A percentile compares a stretch with the other conserved stretches of the same genome.
phyloP scores from a whole-genome alignment of 257 asterid genomes.

The Ballota nigra region DNA sequence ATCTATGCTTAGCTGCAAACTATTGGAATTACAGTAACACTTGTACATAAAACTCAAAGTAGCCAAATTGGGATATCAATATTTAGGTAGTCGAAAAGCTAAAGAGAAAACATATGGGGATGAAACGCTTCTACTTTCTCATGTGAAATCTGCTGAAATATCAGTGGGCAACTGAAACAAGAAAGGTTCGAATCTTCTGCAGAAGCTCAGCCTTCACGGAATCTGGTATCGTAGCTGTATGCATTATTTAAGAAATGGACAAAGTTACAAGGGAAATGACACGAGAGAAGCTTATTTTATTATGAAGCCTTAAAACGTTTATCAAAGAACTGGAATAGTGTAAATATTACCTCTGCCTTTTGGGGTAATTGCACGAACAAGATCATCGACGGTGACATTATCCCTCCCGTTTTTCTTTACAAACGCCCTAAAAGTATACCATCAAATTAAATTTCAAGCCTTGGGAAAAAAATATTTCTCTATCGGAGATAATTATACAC shows the following conservation, averaged over 20 bases:
- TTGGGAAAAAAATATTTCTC: neutral
- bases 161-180: slow-evolving; percentile 45
- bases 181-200: slow-evolving; percentile 40
- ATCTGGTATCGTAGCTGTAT: slow-evolving; percentile 48
- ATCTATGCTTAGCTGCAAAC: neutral
- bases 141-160: neutral
- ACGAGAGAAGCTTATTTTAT: no score
- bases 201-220: slow-evolving; percentile 49
- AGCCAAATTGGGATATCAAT: neutral
- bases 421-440: slow-evolving; percentile 27
- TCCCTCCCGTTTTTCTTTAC: slow-evolving; percentile 42
- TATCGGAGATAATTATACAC: neutral
- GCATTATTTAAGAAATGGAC: neutral
- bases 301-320: neutral
- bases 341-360: slow-evolving; percentile 45
- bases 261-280: neutral
- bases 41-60: neutral
- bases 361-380: slow-evolving; percentile 45
- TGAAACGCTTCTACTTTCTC: neutral
- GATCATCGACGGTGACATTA: slow-evolving; percentile 46
- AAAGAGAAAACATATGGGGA: neutral
- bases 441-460: neutral
- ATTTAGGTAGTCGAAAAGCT: neutral
- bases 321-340: slow-evolving; percentile 1
- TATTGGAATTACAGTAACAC: neutral